Evolutionary conservation across 176 grass and related monocot species (phyloP).

Genomic region (Leersia perrieri): DNA sequence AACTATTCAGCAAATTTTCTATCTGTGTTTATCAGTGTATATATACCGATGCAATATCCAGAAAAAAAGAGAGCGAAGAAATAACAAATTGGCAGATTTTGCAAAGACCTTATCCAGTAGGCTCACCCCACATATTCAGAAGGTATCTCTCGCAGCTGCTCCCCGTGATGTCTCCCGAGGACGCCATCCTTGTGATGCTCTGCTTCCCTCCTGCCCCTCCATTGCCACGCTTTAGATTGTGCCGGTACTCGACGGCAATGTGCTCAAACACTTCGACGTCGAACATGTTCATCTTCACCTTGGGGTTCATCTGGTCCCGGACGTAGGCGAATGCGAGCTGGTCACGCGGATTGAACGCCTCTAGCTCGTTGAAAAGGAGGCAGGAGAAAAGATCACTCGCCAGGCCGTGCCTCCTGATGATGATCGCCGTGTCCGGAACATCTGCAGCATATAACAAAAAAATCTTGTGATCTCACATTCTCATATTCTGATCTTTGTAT

Average conservation of each 20-base stretch:
- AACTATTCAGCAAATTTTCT: neutral
- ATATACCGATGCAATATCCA: conserved; percentile 17
- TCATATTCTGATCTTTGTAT: neutral
- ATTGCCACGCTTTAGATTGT: conserved; percentile 62
- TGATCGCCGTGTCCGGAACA: conserved; percentile 94
- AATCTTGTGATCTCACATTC: neutral
- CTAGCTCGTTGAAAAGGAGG: conserved; percentile 89
- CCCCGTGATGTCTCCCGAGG: conserved; percentile 46
- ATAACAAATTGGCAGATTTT: neutral
- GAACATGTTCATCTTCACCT: conserved; percentile 82
- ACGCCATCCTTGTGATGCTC: conserved; percentile 37
- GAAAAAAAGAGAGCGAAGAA: neutral
- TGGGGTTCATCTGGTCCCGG: conserved; percentile 71
- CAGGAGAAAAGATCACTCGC: conserved; percentile 80
- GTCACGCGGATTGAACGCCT: conserved; percentile 82
- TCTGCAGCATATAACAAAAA: conserved; percentile 46
- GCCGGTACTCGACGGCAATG: conserved; percentile 75
- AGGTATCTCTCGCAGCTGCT: conserved; percentile 72
- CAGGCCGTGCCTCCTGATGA: conserved; percentile 68
- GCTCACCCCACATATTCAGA: conserved; percentile 75
- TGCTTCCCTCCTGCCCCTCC: conserved; percentile 3
- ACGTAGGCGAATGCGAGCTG: conserved; percentile 87
- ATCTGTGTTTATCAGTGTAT: neutral
- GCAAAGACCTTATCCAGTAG: conserved; percentile 18
- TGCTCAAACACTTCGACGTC: conserved; percentile 89